Conservation (phyloP, 2,329 filamentous ascomycete genomes). For the Colletotrichum sp. region DNA sequence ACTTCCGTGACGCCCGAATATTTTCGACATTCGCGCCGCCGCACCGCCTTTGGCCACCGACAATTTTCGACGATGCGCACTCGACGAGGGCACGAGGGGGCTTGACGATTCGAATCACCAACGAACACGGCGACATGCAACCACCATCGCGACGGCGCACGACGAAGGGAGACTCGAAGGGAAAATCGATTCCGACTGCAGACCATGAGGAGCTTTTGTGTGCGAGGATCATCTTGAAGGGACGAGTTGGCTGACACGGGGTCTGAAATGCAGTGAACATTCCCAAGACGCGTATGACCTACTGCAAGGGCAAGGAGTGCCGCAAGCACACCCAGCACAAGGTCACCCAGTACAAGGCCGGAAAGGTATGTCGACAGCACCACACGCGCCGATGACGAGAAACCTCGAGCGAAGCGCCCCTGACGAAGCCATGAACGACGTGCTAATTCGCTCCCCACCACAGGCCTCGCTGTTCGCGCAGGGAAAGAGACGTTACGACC, state of each 20-base stretch:
- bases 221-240: neutral
- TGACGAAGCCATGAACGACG: neutral
- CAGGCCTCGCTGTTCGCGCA: constrained; percentile 93
- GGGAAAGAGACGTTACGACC: constrained; percentile 99
- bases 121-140: neutral
- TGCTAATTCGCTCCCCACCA: neutral
- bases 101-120: neutral
- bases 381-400: constrained; percentile 19
- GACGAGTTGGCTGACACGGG: constrained; percentile 32
- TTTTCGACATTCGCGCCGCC: neutral
- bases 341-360: constrained; percentile 96
- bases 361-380: constrained; percentile 65
- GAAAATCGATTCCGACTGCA: constrained; percentile 2
- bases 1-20: neutral
- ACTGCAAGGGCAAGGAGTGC: constrained; percentile 97
- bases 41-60: neutral
- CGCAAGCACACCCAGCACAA: constrained; percentile 90
- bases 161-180: neutral
- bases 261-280: constrained; percentile 79
- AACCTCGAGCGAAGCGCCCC: neutral
- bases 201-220: neutral
- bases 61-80: neutral
- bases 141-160: neutral
- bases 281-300: constrained; percentile 96
- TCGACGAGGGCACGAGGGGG: constrained; percentile 4